Conservation (phyloP, 768 basidiomycete species). For the Suillus weaverae region DNA sequence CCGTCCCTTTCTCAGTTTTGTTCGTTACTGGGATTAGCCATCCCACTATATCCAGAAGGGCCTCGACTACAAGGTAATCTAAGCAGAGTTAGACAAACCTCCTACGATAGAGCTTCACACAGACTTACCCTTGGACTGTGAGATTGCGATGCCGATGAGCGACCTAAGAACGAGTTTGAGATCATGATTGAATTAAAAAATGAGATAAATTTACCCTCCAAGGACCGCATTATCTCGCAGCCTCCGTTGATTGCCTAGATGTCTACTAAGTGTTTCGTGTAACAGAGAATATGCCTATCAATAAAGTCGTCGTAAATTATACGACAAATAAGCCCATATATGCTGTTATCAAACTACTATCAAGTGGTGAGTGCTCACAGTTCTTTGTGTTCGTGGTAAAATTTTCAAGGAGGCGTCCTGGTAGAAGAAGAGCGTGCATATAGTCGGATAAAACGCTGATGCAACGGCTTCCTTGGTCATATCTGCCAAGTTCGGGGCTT, state of each 20-base stretch:
- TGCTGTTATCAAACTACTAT: conserved; percentile 14
- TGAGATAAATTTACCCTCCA: conserved; percentile 44
- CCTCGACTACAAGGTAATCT: conserved; percentile 62
- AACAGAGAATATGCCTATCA: conserved; percentile 54
- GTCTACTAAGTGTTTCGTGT: conserved; percentile 44
- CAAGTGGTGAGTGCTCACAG: background rate
- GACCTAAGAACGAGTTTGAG: conserved; percentile 31
- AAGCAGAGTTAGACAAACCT: background rate
- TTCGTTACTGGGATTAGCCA: conserved; percentile 50
- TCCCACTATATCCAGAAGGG: conserved; percentile 56
- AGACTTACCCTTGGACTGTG: conserved; percentile 45
- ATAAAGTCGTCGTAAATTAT: conserved; percentile 21
- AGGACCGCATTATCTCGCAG: conserved; percentile 45
- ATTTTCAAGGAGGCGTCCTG: conserved; percentile 19
- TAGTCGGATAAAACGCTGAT: conserved; percentile 27
- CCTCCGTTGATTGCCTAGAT: conserved; percentile 43
- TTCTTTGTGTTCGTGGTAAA: conserved; percentile 18
- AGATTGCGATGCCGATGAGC: conserved; percentile 49
- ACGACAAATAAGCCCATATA: conserved; percentile 28
- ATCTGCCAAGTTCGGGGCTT: conserved; percentile 12
- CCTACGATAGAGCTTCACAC: background rate
- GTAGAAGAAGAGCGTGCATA: conserved; percentile 41
- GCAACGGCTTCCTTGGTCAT: conserved; percentile 27
- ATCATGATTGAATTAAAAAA: background rate
- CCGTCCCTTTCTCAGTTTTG: conserved; percentile 32